These are phyloP conservation scores for Ogataea minuta DNA, from an alignment of 805 yeast species.

Conservation along the genomic window DNA sequence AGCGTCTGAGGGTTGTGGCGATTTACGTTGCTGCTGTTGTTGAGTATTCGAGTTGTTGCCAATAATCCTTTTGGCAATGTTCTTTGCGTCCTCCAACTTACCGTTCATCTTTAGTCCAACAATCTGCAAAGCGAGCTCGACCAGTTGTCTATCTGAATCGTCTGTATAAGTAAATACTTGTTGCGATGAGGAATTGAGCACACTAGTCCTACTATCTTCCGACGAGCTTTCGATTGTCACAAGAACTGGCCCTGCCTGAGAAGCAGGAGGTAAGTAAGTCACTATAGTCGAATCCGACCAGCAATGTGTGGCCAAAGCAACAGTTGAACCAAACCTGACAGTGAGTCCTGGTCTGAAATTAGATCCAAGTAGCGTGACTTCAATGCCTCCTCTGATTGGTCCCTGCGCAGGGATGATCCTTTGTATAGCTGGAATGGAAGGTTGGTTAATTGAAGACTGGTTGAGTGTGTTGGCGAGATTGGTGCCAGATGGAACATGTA, in stretches of 20 bases:
- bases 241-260: slow-evolving; percentile 84
- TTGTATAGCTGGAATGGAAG: slow-evolving; percentile 58
- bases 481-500: slow-evolving; percentile 2
- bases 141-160: slow-evolving; percentile 91
- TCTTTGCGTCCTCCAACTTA: slow-evolving; percentile 88
- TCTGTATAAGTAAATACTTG: slow-evolving; percentile 88
- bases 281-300: slow-evolving; percentile 96
- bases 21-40: slow-evolving; percentile 20
- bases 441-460: slow-evolving; percentile 5
- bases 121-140: slow-evolving; percentile 92
- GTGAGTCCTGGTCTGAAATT: slow-evolving; percentile 80
- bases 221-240: slow-evolving; percentile 61
- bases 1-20: slow-evolving; percentile 9
- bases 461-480: slow-evolving; percentile 1
- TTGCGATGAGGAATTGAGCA: slow-evolving; percentile 32
- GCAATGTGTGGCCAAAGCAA: slow-evolving; percentile 83
- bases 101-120: slow-evolving; percentile 98
- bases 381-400: slow-evolving; percentile 94
- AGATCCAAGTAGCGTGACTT: slow-evolving; percentile 84
- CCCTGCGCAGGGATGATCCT: slow-evolving; percentile 95
- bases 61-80: slow-evolving; percentile 87
- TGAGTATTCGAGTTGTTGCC: slow-evolving; percentile 48
- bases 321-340: slow-evolving; percentile 83
- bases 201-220: slow-evolving; percentile 14
- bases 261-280: slow-evolving; percentile 89